Evolutionary conservation across 2,329 filamentous ascomycete species (phyloP), one percentile per base, ranked within the genome.

Genomic region (Diaporthe helianthi): DNA sequence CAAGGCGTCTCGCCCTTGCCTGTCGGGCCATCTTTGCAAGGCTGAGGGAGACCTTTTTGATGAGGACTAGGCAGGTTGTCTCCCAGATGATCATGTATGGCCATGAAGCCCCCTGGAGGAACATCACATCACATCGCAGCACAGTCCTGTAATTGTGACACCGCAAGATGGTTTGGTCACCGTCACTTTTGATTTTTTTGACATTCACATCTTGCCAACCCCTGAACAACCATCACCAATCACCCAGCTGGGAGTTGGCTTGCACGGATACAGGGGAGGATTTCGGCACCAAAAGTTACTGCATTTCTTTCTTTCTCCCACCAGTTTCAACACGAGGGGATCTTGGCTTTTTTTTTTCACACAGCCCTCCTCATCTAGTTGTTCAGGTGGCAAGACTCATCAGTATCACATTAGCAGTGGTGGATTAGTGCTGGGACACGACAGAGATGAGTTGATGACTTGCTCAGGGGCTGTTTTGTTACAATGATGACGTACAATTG

Each of bases 351-450:
- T 36, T 36, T 49, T 10, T 19, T 26, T 24, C 41, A 61, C 58
- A 63, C 41, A 63, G 58, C 41, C 58, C 26, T 17, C 58, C 29
- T 60, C 41, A 63, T 63, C 44, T 63, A 49, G n/a, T 49, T 36
- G 19, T 63, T 49, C 13, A 26, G 44, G 38, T 7, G 29, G 31
- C 26, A 36, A 24, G 24, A 8, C 10, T 63, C 44, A 22, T 61
- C 24, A 26, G 7, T n/a, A 63, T 49, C 58, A 36, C 12, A 29
- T 8, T 49, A n/a, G 24, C 29, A 10, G 5, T 8, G 36, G 29
- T 24, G 58, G 44, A 8, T 36, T 5, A 49, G 29, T 36, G 58
- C 15, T 19, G n/a, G 41, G 26, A 63, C 4, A n/a, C 7, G n/a
- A 49, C n/a, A 19, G 9, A 19, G 44, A 63, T 49, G 41, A 33